Percentiles rank a stretch among this genome's conserved stretches.
phyloP scores from a whole-genome alignment of 2,329 filamentous ascomycete genomes.

The Chaetothyriales sp. region DNA sequence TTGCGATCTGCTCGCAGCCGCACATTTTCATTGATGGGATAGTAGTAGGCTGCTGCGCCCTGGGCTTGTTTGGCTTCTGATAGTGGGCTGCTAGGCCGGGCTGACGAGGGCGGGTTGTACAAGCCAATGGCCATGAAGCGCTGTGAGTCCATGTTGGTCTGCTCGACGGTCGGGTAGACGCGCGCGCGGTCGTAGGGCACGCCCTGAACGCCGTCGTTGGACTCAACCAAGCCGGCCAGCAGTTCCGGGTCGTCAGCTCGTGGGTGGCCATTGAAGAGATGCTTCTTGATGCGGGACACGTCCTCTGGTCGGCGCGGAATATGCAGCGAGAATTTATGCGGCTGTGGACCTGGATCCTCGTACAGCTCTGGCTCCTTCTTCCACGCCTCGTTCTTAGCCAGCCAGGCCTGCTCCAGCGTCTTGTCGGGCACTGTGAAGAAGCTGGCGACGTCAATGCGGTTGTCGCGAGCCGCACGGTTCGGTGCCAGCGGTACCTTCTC shows the following conservation, averaged over 20 bases:
- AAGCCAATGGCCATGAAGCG: constrained; percentile 44
- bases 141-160: constrained; percentile 38
- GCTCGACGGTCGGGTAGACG: constrained; percentile 45
- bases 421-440: constrained; percentile 37
- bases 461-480: constrained; percentile 36
- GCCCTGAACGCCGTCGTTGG: constrained; percentile 31
- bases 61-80: constrained; percentile 20
- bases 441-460: constrained; percentile 44
- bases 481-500: constrained; percentile 41
- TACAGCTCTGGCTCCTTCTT: constrained; percentile 35
- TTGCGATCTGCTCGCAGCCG: constrained; percentile 37
- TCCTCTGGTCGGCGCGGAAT: constrained; percentile 35
- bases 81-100: background rate
- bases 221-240: constrained; percentile 26
- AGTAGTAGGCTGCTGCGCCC: constrained; percentile 44
- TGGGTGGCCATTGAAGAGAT: constrained; percentile 39
- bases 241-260: constrained; percentile 36
- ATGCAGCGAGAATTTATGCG: constrained; percentile 46
- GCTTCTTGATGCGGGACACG: constrained; percentile 38
- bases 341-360: constrained; percentile 37
- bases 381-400: constrained; percentile 33
- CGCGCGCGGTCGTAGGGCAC: constrained; percentile 34
- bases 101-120: constrained; percentile 27
- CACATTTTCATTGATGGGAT: constrained; percentile 33
- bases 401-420: constrained; percentile 32